Evolutionary conservation across 306 rosid species (phyloP).

Genomic region (Cicer judaicum): DNA sequence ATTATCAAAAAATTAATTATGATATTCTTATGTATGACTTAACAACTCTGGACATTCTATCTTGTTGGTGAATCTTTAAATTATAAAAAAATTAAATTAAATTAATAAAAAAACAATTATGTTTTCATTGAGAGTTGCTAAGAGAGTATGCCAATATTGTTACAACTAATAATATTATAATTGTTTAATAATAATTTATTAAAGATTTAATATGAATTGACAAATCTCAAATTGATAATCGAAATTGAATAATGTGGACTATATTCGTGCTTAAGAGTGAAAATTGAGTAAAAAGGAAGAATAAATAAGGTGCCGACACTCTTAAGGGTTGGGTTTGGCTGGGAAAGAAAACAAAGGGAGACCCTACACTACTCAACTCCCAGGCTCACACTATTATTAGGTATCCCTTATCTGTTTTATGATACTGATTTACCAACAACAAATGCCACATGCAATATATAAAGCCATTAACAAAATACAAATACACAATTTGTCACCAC

Average conservation of each 20-base stretch:
- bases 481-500: constrained; percentile 47
- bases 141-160: too few species aligned
- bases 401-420: constrained; percentile 26
- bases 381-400: constrained; percentile 33
- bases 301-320: constrained; percentile 59
- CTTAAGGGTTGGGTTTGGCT: constrained; percentile 20
- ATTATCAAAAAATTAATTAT: neutral
- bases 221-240: too few species aligned
- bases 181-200: too few species aligned
- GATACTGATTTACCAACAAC: constrained; percentile 36
- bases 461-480: constrained; percentile 40
- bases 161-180: too few species aligned
- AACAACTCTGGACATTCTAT: constrained; percentile 33
- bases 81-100: too few species aligned
- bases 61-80: constrained; percentile 4
- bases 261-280: neutral
- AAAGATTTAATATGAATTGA: too few species aligned
- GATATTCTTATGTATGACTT: constrained; percentile 26
- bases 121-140: too few species aligned
- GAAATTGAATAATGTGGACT: too few species aligned
- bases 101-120: too few species aligned
- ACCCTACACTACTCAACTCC: constrained; percentile 44
- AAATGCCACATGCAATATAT: constrained; percentile 37
- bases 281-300: constrained; percentile 33
- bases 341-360: constrained; percentile 38